Conservation (phyloP, 2,329 filamentous ascomycete species). For the Fusarium cyanostomum region DNA sequence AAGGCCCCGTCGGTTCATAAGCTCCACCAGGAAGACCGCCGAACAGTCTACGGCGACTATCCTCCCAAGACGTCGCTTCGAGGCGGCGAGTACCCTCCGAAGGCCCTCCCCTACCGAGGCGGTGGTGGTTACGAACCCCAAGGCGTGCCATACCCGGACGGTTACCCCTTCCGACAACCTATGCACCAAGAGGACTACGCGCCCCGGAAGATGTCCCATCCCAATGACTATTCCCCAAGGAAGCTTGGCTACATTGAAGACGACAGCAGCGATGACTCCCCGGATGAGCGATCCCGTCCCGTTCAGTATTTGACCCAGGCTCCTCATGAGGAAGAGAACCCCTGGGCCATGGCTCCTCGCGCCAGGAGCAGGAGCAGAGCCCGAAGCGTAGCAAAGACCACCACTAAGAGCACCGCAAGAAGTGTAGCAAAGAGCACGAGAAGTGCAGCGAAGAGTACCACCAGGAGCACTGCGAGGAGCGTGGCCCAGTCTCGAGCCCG, state of each 20-base stretch:
- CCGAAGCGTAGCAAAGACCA: conserved; percentile 30
- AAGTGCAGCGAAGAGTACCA: conserved; percentile 23
- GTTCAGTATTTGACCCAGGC: conserved; percentile 39
- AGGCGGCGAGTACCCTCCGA: conserved; percentile 21
- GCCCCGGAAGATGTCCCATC: conserved; percentile 37
- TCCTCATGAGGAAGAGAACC: conserved; percentile 33
- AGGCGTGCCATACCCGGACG: conserved; percentile 35
- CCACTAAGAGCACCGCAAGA: conserved; percentile 27
- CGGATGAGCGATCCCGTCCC: conserved; percentile 25
- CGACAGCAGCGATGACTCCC: conserved; percentile 41
- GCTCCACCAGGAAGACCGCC: conserved; percentile 32
- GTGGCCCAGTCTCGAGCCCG: conserved; percentile 30
- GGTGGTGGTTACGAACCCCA: conserved; percentile 33
- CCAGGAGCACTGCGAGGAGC: conserved; percentile 37
- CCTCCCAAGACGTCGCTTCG: conserved; percentile 28
- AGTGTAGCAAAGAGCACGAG: conserved; percentile 33
- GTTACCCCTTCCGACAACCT: conserved; percentile 34
- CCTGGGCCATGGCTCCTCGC: conserved; percentile 18
- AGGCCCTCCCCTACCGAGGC: conserved; percentile 34
- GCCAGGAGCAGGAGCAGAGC: conserved; percentile 33
- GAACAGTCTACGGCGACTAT: conserved; percentile 31
- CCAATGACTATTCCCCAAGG: conserved; percentile 33
- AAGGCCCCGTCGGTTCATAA: conserved; percentile 46
- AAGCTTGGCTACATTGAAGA: conserved; percentile 41
- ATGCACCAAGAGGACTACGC: conserved; percentile 31